Base-by-base conservation (phyloP, 2,329 filamentous ascomycete genomes). In the Gaeumannomyces sp. region DNA sequence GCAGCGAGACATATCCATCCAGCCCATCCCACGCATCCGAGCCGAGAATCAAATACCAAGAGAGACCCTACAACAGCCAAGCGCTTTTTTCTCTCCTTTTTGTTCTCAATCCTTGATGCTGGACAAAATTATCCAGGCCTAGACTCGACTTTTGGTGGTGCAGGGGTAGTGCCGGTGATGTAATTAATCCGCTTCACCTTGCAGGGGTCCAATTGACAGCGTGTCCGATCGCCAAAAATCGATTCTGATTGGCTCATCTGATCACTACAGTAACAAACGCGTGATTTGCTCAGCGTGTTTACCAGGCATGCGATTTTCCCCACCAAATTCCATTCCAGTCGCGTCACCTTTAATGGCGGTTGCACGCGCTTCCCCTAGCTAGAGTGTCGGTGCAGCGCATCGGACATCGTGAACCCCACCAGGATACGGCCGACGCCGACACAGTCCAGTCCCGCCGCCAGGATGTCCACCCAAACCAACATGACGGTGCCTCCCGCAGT, bases 401-500 rank as follows among this genome's bases (percentile, higher is more conserved):
- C 45, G 19, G 45, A 53, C 45, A 53, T 53, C 45, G 45, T 53
- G 45, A 53, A 53, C 45, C n/a, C 45, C 45, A 53, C 45, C 45
- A 25, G 10, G 45, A 22, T 7, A 5, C 22, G 45, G 45, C 45
- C 45, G 45, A 53, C 45, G 45, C 22, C 45, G 45, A n/a, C n/a
- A 53, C 29, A 56, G 59, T 33, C 53, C 33, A 56, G 58, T 33
- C 53, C 58, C 64, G 59, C 64, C 64, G 63, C 66, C 69, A 69
- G 65, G 11, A 82, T 81, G 77, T 73, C 79, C 65, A 70, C 73
- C 28, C 72, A 73, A 59, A n/a, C 45, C 62, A 71, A 76, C 64
- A 81, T 84, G 68, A 70, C 75, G 60, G 84, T 85, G n/a, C 69
- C 86, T 65, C 84, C 85, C 58, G 77, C 83, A 57, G 82, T 81